A percentile compares a stretch with the other conserved stretches of the same genome.
Conservation (phyloP, 192 early-diverging fungal genomes). For the Mortierella alpina region DNA sequence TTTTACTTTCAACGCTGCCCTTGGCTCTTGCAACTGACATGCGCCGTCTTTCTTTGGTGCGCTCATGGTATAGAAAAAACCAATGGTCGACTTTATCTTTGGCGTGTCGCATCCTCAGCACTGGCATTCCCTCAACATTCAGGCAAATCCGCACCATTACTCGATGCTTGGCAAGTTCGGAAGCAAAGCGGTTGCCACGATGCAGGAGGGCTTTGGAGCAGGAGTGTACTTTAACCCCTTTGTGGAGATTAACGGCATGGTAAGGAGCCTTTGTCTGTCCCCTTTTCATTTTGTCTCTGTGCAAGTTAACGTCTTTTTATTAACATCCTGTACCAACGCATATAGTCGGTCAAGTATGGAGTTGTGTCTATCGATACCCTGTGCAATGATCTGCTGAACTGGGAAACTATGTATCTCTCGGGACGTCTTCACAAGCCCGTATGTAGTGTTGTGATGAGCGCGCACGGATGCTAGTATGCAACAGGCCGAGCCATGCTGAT, state of each 20-base stretch:
- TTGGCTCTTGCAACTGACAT: slow-evolving; percentile 6
- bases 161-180: slow-evolving; percentile 84
- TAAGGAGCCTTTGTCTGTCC: slow-evolving; percentile 44
- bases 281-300: neutral
- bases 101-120: slow-evolving; percentile 94
- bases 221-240: slow-evolving; percentile 97
- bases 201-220: slow-evolving; percentile 90
- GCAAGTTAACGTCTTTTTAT: neutral
- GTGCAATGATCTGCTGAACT: slow-evolving; percentile 89
- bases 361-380: slow-evolving; percentile 93
- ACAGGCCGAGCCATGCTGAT: neutral
- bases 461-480: neutral
- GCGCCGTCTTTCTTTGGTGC: too few relatives aligned
- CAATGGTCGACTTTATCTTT: slow-evolving; percentile 97
- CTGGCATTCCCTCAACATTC: slow-evolving; percentile 97
- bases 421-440: slow-evolving; percentile 98
- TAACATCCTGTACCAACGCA: neutral
- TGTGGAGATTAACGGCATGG: slow-evolving; percentile 86
- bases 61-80: slow-evolving; percentile 60
- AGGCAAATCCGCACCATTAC: slow-evolving; percentile 93
- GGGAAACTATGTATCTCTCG: slow-evolving; percentile 95
- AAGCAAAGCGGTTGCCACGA: slow-evolving; percentile 70
- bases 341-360: slow-evolving; percentile 91
- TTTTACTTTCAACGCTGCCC: neutral
- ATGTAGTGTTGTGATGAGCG: slow-evolving; percentile 26